A percentile compares a stretch with the other conserved stretches of the same genome.
Conservation (phyloP, 176 grass and related monocot genomes). For the Eragrostis curvula region DNA sequence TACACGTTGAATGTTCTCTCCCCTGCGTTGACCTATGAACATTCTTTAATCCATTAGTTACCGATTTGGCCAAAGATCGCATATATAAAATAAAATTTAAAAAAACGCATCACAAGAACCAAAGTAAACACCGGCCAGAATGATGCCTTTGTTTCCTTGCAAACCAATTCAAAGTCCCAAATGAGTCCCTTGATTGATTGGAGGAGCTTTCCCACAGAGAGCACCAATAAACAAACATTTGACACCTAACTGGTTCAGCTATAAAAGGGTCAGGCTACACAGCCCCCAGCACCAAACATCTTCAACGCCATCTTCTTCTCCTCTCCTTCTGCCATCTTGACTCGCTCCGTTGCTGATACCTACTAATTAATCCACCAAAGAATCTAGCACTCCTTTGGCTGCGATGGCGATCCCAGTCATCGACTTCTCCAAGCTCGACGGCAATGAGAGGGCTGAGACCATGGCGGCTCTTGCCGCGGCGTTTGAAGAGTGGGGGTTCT, state of each 20-base stretch:
- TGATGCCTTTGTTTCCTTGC: conserved; percentile 30
- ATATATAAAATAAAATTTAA: neutral
- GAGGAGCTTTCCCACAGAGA: conserved; percentile 10
- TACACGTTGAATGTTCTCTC: conserved; percentile 18
- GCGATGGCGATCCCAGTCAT: conserved; percentile 81
- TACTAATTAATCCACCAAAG: neutral
- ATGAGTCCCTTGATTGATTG: conserved; percentile 31
- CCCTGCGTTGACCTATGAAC: conserved; percentile 26
- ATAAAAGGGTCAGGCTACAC: conserved; percentile 51
- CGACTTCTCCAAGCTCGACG: conserved; percentile 82
- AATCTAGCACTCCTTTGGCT: neutral
- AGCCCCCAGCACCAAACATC: conserved; percentile 10
- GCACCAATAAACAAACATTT: conserved; percentile 47
- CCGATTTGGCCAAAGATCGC: conserved; percentile 12
- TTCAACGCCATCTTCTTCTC: conserved; percentile 24
- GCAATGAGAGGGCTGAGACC: conserved; percentile 52
- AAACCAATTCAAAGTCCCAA: conserved; percentile 35
- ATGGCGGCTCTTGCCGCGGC: conserved; percentile 62
- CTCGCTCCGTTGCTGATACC: conserved; percentile 32
- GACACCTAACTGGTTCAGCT: conserved; percentile 44
- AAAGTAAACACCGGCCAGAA: conserved; percentile 58
- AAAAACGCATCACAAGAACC: conserved; percentile 29
- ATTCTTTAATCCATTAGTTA: conserved; percentile 31
- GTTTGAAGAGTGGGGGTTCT: conserved; percentile 87
- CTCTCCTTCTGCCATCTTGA: neutral